Percentiles rank a stretch among this genome's conserved stretches.
Conservation (phyloP, 805 yeast genomes). For the Candida stauntonica region DNA sequence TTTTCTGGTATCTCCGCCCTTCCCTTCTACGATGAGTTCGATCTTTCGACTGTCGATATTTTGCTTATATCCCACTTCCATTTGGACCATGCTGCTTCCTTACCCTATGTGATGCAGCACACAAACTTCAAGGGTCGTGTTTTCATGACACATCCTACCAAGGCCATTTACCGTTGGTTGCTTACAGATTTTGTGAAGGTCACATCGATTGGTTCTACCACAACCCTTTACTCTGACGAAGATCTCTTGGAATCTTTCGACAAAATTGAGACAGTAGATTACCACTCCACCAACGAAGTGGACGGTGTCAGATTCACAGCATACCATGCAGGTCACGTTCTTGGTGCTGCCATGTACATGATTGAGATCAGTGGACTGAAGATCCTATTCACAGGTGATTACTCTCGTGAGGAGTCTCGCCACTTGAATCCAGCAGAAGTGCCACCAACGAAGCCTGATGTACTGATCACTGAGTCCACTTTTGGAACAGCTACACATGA, state of each 20-base stretch:
- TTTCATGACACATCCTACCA: constrained; percentile 98
- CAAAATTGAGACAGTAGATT: constrained; percentile 88
- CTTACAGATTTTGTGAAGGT: constrained; percentile 92
- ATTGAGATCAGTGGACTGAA: constrained; percentile 92
- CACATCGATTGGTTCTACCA: constrained; percentile 50
- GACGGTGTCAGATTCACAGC: constrained; percentile 96
- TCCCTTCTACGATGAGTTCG: constrained; percentile 95
- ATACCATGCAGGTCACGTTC: constrained; percentile 98
- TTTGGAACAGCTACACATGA: constrained; percentile 98
- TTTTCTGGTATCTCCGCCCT: constrained; percentile 82
- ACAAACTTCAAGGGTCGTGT: constrained; percentile 93
- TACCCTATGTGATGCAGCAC: constrained; percentile 97
- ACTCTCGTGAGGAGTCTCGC: constrained; percentile 92
- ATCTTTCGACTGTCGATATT: constrained; percentile 80
- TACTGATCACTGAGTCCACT: constrained; percentile 90
- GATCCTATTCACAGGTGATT: constrained; percentile 91
- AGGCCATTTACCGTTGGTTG: constrained; percentile 95
- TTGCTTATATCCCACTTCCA: constrained; percentile 92
- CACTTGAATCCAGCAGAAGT: constrained; percentile 94
- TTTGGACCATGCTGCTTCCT: constrained; percentile 95
- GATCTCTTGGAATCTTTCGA: constrained; percentile 87
- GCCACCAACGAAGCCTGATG: constrained; percentile 83
- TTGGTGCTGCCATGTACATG: constrained; percentile 98
- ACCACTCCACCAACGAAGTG: constrained; percentile 90
- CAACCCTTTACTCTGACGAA: constrained; percentile 74